A percentile compares a stretch with the other conserved stretches of the same genome.
These are phyloP conservation scores for Sporodiniella umbellata DNA, from an alignment of 371 early-diverging fungal genomes.

Conservation along the genomic window DNA sequence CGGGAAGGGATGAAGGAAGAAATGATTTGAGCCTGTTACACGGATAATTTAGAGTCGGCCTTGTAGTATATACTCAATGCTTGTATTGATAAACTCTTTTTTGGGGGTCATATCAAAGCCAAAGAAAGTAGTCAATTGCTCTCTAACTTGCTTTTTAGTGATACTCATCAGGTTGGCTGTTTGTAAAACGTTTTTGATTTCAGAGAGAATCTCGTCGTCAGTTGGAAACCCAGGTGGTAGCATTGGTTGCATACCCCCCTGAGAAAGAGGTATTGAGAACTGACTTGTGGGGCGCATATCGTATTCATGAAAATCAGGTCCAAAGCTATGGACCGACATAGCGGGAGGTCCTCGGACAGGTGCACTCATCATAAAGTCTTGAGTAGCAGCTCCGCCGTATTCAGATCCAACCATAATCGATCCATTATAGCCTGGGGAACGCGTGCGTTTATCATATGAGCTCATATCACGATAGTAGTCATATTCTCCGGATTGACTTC, in stretches of 20 bases:
- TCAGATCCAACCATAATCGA: slow-evolving; percentile 29
- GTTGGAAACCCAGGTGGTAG: slow-evolving; percentile 60
- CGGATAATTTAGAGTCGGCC: slow-evolving; percentile 34
- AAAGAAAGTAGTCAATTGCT: slow-evolving; percentile 75
- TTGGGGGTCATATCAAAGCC: slow-evolving; percentile 77
- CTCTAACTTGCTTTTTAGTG: slow-evolving; percentile 87
- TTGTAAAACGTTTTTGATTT: slow-evolving; percentile 78
- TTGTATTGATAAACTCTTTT: slow-evolving; percentile 86
- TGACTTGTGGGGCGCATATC: slow-evolving; percentile 31
- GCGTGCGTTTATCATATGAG: slow-evolving; percentile 22
- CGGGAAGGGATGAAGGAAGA: neutral
- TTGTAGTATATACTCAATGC: slow-evolving; percentile 71
- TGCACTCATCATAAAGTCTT: slow-evolving; percentile 25
- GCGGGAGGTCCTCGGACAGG: slow-evolving; percentile 18
- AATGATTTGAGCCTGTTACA: slow-evolving; percentile 2
- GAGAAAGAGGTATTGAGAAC: slow-evolving; percentile 37
- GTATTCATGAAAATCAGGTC: slow-evolving; percentile 16
- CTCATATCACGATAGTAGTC: slow-evolving; percentile 49
- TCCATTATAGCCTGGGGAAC: slow-evolving; percentile 29
- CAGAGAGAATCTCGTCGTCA: slow-evolving; percentile 79
- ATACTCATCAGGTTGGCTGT: slow-evolving; percentile 79
- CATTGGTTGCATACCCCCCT: slow-evolving; percentile 29
- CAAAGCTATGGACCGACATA: slow-evolving; percentile 43
- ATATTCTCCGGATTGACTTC: slow-evolving; percentile 47
- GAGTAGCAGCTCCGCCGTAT: slow-evolving; percentile 29